Evolutionary conservation across 2,329 filamentous ascomycete genomes (phyloP).

Genomic region (Graphilbum ipis-grandicollis): DNA sequence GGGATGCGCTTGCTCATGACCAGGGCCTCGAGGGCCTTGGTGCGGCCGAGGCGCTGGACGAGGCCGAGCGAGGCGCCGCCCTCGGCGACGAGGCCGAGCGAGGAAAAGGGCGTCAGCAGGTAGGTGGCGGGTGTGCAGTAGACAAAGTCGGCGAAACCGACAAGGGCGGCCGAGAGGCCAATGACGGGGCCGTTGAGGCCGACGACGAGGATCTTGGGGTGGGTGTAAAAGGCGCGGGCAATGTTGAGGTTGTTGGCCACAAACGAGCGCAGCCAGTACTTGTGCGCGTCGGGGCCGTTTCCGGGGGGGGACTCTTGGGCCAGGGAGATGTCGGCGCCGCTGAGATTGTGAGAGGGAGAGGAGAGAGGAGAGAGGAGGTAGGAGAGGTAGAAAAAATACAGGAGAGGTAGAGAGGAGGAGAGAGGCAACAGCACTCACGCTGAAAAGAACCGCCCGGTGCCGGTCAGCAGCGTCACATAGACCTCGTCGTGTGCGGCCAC

Average conservation of each 20-base stretch:
- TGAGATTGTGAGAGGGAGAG: constrained; percentile 20
- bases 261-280: constrained; percentile 51
- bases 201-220: constrained; percentile 82
- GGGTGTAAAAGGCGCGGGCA: constrained; percentile 77
- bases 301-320: constrained; percentile 21
- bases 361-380: not conserved
- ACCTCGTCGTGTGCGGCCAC: constrained; percentile 66
- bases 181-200: constrained; percentile 86
- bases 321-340: constrained; percentile 62
- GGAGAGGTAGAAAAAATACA: not conserved
- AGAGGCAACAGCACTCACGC: constrained; percentile 40
- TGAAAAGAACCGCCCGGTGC: constrained; percentile 71
- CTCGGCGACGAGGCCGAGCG: constrained; percentile 77
- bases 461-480: constrained; percentile 69
- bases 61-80: constrained; percentile 67
- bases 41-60: constrained; percentile 60
- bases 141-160: constrained; percentile 79
- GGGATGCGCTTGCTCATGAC: constrained; percentile 72
- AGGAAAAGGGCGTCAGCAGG: constrained; percentile 80
- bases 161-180: constrained; percentile 70
- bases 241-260: constrained; percentile 77
- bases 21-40: constrained; percentile 79
- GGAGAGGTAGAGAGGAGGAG: not conserved
- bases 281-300: constrained; percentile 18
- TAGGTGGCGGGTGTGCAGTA: constrained; percentile 71